These are phyloP conservation scores for Entonaema liquescens DNA, from an alignment of 495 filamentous ascomycete genomes.

Conservation along the genomic window DNA sequence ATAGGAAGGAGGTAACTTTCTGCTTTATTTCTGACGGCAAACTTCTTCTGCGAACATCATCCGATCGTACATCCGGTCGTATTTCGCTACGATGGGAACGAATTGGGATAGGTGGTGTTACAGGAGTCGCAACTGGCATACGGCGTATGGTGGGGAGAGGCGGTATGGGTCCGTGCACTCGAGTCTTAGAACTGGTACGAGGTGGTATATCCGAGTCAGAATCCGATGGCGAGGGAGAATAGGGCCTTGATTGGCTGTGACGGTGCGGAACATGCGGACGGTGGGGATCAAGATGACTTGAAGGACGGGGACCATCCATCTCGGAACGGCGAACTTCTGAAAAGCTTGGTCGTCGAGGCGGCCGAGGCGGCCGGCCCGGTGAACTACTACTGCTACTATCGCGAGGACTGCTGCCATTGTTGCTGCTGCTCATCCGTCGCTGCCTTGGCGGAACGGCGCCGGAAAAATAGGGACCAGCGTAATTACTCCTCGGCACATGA, in stretches of 20 bases:
- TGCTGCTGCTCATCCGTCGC: constrained; percentile 25
- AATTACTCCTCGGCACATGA: constrained; percentile 42
- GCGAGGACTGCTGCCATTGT: constrained; percentile 22
- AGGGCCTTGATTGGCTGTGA: constrained; percentile 44
- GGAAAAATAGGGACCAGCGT: constrained; percentile 27
- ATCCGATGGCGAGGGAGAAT: constrained; percentile 27
- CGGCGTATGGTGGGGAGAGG: constrained; percentile 41
- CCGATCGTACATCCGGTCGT: constrained; percentile 39
- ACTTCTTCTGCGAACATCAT: constrained; percentile 42
- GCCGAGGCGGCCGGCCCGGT: constrained; percentile 34
- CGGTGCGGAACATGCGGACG: constrained; percentile 35
- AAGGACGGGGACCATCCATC: constrained; percentile 28
- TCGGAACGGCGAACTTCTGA: constrained; percentile 41
- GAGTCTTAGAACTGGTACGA: constrained; percentile 24
- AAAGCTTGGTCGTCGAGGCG: constrained; percentile 41
- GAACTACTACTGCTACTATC: constrained; percentile 38
- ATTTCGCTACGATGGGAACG: constrained; percentile 39
- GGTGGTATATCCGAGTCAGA: constrained; percentile 38
- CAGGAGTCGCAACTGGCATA: constrained; percentile 32
- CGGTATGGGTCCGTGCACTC: constrained; percentile 30
- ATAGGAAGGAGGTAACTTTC: constrained; percentile 41
- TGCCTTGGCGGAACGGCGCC: constrained; percentile 22
- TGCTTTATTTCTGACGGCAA: constrained; percentile 43
- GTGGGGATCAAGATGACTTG: constrained; percentile 40
- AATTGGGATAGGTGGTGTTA: constrained; percentile 23